Evolutionary conservation across 2,329 filamentous ascomycete species (phyloP).

Genomic region (Ascochyta lentis): DNA sequence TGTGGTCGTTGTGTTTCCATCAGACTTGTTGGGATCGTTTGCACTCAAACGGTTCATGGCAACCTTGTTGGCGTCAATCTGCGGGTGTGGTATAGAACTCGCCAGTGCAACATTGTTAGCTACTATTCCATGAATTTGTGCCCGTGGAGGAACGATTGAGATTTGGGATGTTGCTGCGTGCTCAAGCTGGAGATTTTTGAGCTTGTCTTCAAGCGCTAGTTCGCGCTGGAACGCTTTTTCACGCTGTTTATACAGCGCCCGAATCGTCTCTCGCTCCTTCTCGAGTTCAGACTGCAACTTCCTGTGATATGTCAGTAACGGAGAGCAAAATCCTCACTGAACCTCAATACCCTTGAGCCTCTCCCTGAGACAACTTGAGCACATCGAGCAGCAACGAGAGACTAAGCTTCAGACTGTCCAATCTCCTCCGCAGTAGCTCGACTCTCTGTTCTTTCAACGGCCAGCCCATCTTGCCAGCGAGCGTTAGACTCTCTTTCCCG

Average conservation of each 20-base stretch:
- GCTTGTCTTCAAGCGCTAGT: constrained; percentile 28
- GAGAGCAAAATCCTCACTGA: neutral
- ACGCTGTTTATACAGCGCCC: constrained; percentile 34
- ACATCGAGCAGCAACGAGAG: constrained; percentile 37
- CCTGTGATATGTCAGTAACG: too few species aligned
- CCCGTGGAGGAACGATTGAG: too few species aligned
- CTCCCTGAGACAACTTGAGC: constrained; percentile 32
- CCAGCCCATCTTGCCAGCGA: constrained; percentile 30
- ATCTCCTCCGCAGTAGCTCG: constrained; percentile 29
- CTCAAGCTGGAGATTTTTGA: constrained; percentile 15
- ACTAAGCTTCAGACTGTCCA: constrained; percentile 39
- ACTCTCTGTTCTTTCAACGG: constrained; percentile 35
- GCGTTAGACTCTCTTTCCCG: constrained; percentile 22
- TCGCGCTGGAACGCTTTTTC: constrained; percentile 34
- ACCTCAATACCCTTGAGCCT: constrained; percentile 24
- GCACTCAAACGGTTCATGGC: neutral
- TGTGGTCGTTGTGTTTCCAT: constrained; percentile 26
- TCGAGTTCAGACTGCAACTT: constrained; percentile 11
- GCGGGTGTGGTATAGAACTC: neutral
- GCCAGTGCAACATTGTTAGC: neutral
- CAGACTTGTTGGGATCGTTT: constrained; percentile 26
- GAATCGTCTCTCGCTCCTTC: constrained; percentile 35
- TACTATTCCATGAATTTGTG: too few species aligned
- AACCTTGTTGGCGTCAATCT: neutral
- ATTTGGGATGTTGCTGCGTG: neutral